phyloP scores from a whole-genome alignment of 805 yeast species.

The Sugiyamaella floridensis region DNA sequence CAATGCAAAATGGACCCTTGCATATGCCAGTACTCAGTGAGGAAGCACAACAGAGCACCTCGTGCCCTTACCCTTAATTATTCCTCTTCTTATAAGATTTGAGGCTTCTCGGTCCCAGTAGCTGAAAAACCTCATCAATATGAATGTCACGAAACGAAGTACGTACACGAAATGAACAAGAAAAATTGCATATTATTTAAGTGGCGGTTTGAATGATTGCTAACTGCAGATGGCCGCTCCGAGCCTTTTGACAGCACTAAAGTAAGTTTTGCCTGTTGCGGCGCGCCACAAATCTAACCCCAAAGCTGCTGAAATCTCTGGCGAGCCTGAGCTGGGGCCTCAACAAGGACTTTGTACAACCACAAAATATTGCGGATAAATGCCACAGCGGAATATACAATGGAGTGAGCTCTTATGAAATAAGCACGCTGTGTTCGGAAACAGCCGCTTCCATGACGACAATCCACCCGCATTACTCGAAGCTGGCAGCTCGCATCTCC shows the following conservation, averaged over 20 bases:
- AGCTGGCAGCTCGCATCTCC: slow-evolving; percentile 77
- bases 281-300: background rate
- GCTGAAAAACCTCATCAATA: background rate
- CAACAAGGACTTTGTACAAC: background rate
- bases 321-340: background rate
- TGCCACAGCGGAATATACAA: slow-evolving; percentile 65
- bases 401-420: slow-evolving; percentile 84
- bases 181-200: background rate
- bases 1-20: slow-evolving; percentile 76
- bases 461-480: slow-evolving; percentile 89
- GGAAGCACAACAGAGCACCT: background rate
- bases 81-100: background rate
- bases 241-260: slow-evolving; percentile 4
- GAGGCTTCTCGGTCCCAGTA: no score
- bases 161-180: background rate
- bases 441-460: slow-evolving; percentile 95
- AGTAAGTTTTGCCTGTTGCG: background rate
- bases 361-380: slow-evolving; percentile 5
- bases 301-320: background rate
- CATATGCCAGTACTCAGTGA: slow-evolving; percentile 46
- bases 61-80: background rate
- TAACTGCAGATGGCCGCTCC: background rate
- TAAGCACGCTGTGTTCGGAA: slow-evolving; percentile 68
- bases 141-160: slow-evolving; percentile 1
- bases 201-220: background rate